These are phyloP conservation scores for Huntiella abstrusa DNA, from an alignment of 2,329 filamentous ascomycete species.

Conservation along the genomic window DNA sequence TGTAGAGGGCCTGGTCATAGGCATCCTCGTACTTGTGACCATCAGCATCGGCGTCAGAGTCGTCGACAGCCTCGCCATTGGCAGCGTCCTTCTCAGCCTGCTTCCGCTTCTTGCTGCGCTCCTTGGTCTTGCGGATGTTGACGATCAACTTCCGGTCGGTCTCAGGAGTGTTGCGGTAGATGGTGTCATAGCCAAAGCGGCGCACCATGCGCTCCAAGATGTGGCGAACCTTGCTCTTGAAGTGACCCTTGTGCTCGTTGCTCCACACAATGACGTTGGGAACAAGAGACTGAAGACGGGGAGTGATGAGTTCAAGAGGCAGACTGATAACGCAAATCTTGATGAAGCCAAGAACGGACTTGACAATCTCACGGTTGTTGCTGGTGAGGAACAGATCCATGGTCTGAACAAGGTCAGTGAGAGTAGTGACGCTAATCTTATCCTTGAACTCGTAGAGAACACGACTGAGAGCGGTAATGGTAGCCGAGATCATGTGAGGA, in stretches of 20 bases:
- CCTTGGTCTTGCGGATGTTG: slow-evolving; percentile 90
- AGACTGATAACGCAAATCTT: slow-evolving; percentile 87
- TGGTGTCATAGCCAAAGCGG: slow-evolving; percentile 64
- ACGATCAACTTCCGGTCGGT: slow-evolving; percentile 74
- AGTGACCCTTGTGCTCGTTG: slow-evolving; percentile 94
- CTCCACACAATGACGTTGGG: slow-evolving; percentile 91
- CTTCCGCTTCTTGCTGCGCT: slow-evolving; percentile 80
- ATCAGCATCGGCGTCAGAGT: slow-evolving; percentile 17
- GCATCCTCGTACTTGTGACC: slow-evolving; percentile 65
- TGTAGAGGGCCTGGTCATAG: slow-evolving; percentile 91
- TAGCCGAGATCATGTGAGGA: slow-evolving; percentile 92
- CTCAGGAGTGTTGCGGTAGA: slow-evolving; percentile 69
- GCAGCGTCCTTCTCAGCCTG: slow-evolving; percentile 39
- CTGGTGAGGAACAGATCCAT: slow-evolving; percentile 93
- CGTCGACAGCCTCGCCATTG: slow-evolving; percentile 15
- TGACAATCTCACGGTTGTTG: slow-evolving; percentile 92
- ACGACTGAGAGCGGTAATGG: slow-evolving; percentile 87
- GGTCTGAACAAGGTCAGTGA: slow-evolving; percentile 75
- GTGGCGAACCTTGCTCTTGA: slow-evolving; percentile 94
- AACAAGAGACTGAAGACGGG: slow-evolving; percentile 57
- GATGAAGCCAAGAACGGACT: slow-evolving; percentile 84
- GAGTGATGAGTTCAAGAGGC: slow-evolving; percentile 58
- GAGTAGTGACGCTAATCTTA: slow-evolving; percentile 45
- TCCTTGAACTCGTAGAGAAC: slow-evolving; percentile 80
- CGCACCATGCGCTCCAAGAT: slow-evolving; percentile 89